These are phyloP conservation scores for Aristolochia californica DNA, from an alignment of 164 flowering plant genomes.

Conservation along the genomic window DNA sequence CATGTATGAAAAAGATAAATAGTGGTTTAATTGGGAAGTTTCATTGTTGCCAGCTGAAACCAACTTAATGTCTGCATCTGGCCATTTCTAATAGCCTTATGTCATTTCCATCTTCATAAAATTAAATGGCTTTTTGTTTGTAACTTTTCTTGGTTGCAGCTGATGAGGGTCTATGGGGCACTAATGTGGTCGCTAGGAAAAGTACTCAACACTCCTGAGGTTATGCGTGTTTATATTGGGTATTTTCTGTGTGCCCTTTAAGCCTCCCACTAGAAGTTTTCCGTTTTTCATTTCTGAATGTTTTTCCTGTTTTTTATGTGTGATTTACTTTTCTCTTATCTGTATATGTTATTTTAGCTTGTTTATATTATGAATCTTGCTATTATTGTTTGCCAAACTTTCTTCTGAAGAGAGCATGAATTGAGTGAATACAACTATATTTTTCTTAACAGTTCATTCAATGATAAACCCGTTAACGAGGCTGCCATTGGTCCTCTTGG, in stretches of 20 bases:
- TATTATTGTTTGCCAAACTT: no score
- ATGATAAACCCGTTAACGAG: constrained; percentile 83
- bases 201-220: constrained; percentile 93
- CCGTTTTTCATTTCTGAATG: no score
- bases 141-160: constrained; percentile 16
- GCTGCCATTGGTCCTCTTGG: constrained; percentile 68
- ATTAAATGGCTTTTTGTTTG: not conserved
- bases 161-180: constrained; percentile 91
- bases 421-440: not conserved
- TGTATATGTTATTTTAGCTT: not conserved
- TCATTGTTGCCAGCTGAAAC: no score
- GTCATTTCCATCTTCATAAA: not conserved
- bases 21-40: no score
- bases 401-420: no score
- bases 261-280: not conserved
- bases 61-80: no score
- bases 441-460: constrained; percentile 63
- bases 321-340: not conserved
- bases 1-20: no score
- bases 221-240: constrained; percentile 91
- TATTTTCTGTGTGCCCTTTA: constrained; percentile 29
- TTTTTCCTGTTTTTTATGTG: no score
- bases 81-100: not conserved
- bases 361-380: not conserved
- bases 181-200: constrained; percentile 99